Evolutionary conservation across 139 green algal species (phyloP).

Genomic region (Chlamydomonas sp.): DNA sequence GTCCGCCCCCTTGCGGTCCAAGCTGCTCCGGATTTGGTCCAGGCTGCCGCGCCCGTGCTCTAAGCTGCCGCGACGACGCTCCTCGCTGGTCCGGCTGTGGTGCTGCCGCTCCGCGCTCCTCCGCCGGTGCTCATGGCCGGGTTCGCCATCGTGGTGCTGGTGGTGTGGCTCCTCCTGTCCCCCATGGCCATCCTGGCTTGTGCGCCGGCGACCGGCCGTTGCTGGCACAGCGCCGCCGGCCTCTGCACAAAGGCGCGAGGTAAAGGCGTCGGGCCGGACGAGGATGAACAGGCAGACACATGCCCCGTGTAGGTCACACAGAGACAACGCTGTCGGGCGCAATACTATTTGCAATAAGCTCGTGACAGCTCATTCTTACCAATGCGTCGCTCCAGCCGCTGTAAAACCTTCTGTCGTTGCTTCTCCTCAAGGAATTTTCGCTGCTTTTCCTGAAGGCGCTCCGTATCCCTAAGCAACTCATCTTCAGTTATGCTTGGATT

Average conservation of each 20-base stretch:
- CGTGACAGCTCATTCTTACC: neutral
- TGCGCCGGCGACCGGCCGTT: neutral
- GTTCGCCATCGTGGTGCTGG: neutral
- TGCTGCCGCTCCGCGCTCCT: neutral
- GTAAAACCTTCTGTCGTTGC: neutral
- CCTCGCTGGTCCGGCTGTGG: neutral
- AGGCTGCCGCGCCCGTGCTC: neutral
- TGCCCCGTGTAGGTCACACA: too few species aligned
- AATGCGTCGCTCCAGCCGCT: conserved; percentile 16
- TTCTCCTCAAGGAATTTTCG: conserved; percentile 12
- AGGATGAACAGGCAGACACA: too few species aligned
- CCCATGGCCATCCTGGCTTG: neutral
- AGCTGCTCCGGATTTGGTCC: neutral
- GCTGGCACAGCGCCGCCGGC: neutral
- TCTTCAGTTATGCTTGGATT: conserved; percentile 10
- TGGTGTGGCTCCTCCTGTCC: neutral
- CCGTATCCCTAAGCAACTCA: neutral
- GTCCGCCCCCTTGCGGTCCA: neutral
- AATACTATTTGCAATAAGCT: neutral
- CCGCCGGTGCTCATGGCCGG: neutral
- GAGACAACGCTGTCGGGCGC: neutral
- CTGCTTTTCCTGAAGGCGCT: conserved; percentile 11
- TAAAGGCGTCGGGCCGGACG: too few species aligned
- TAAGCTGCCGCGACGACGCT: neutral
- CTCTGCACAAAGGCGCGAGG: neutral